phyloP scores from a whole-genome alignment of 148 eudicot genomes.

The Fagopyrum homotropicum region DNA sequence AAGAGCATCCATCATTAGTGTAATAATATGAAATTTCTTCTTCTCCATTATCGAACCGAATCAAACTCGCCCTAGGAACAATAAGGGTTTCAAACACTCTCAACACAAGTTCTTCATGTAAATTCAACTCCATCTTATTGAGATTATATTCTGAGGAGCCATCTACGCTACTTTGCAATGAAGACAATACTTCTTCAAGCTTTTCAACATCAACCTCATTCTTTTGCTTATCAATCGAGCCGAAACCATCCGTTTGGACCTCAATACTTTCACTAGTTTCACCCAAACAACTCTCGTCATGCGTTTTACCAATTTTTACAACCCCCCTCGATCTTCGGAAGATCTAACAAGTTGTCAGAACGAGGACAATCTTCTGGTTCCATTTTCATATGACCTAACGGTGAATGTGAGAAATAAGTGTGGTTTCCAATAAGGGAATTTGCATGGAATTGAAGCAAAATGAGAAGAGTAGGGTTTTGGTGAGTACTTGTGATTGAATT shows the following conservation, averaged over 20 bases:
- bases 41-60: constrained; percentile 46
- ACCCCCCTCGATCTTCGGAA: constrained; percentile 1
- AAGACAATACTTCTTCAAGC: constrained; percentile 45
- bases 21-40: constrained; percentile 24
- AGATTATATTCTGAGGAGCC: constrained; percentile 45
- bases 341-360: not conserved
- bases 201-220: constrained; percentile 35
- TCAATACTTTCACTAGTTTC: constrained; percentile 15
- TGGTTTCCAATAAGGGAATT: constrained; percentile 18
- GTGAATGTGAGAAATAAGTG: constrained; percentile 33
- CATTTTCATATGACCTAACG: constrained; percentile 18
- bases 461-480: constrained; percentile 14
- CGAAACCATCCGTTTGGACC: not conserved
- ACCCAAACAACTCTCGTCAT: constrained; percentile 11
- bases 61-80: constrained; percentile 48
- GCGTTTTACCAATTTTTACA: constrained; percentile 6
- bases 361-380: constrained; percentile 12
- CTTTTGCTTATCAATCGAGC: constrained; percentile 2
- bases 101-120: constrained; percentile 50
- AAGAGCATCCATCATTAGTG: constrained; percentile 30
- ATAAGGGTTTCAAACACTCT: constrained; percentile 47
- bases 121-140: constrained; percentile 29
- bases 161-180: constrained; percentile 51
- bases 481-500: too few species aligned
- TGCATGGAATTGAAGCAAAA: constrained; percentile 11